These are phyloP conservation scores for Lachnellula hyalina DNA, from an alignment of 2,329 filamentous ascomycete genomes.

Conservation along the genomic window DNA sequence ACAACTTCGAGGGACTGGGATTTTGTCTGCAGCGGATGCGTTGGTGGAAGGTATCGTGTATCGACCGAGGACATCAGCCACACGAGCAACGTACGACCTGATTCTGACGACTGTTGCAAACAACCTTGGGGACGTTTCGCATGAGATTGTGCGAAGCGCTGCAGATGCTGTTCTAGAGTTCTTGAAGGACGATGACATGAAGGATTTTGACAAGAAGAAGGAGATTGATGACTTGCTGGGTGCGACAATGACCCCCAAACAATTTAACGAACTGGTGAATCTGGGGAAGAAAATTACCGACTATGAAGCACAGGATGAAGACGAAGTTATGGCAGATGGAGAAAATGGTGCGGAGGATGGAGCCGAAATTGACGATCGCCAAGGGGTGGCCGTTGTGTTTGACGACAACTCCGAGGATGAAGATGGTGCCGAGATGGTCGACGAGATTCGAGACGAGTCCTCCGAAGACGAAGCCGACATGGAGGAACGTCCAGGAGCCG, in stretches of 20 bases:
- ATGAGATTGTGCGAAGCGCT: slow-evolving; percentile 87
- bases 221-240: slow-evolving; percentile 92
- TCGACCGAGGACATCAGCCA: slow-evolving; percentile 83
- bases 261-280: slow-evolving; percentile 96
- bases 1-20: slow-evolving; percentile 66
- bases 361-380: slow-evolving; percentile 83
- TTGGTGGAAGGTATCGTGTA: slow-evolving; percentile 89
- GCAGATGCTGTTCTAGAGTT: slow-evolving; percentile 88
- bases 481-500: slow-evolving; percentile 50
- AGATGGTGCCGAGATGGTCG: slow-evolving; percentile 68
- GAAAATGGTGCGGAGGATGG: slow-evolving; percentile 60
- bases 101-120: slow-evolving; percentile 87
- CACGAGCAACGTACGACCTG: slow-evolving; percentile 87
- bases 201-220: slow-evolving; percentile 98
- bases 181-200: slow-evolving; percentile 90
- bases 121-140: slow-evolving; percentile 85
- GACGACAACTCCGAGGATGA: slow-evolving; percentile 87
- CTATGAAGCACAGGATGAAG: slow-evolving; percentile 93
- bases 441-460: slow-evolving; percentile 83
- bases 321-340: slow-evolving; percentile 76
- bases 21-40: slow-evolving; percentile 78
- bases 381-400: slow-evolving; percentile 96
- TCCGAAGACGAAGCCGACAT: slow-evolving; percentile 72
- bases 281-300: slow-evolving; percentile 98
- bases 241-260: slow-evolving; percentile 73